Conservation (phyloP, 2,329 filamentous ascomycete genomes). For the Atkinsonella texensis region DNA sequence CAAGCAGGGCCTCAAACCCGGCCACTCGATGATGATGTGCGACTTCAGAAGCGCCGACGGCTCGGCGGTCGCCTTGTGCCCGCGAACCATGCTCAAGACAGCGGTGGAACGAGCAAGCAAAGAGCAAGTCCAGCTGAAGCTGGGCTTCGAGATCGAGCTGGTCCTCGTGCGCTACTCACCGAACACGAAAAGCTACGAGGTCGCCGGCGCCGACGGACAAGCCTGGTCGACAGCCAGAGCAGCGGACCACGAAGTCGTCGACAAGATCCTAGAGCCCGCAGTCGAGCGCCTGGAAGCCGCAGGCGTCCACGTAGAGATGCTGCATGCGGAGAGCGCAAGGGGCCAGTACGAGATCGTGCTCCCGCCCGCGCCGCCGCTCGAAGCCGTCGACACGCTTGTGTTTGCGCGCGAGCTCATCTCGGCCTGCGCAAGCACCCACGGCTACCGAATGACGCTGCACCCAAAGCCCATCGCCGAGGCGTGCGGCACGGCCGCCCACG, state of each 20-base stretch:
- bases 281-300: slow-evolving; percentile 44
- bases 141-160: slow-evolving; percentile 78
- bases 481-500: slow-evolving; percentile 56
- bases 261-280: slow-evolving; percentile 53
- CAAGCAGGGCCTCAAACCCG: slow-evolving; percentile 41
- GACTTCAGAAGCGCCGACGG: slow-evolving; percentile 51
- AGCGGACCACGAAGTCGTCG: slow-evolving; percentile 44
- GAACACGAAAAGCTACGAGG: slow-evolving; percentile 21
- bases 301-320: slow-evolving; percentile 56
- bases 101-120: slow-evolving; percentile 38
- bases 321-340: slow-evolving; percentile 61
- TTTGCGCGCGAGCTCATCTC: slow-evolving; percentile 59
- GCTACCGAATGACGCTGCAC: slow-evolving; percentile 58
- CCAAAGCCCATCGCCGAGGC: slow-evolving; percentile 51
- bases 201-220: slow-evolving; percentile 49
- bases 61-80: slow-evolving; percentile 42
- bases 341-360: slow-evolving; percentile 73
- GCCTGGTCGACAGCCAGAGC: slow-evolving; percentile 58
- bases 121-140: slow-evolving; percentile 44
- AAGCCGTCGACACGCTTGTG: slow-evolving; percentile 60
- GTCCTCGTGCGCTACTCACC: slow-evolving; percentile 47
- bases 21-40: slow-evolving; percentile 54
- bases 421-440: slow-evolving; percentile 48
- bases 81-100: slow-evolving; percentile 48
- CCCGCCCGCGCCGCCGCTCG: slow-evolving; percentile 46